Percentiles rank a stretch among this genome's conserved stretches.
These are phyloP conservation scores for Penicillium pulvis DNA, from an alignment of 495 filamentous ascomycete species.

Conservation along the genomic window DNA sequence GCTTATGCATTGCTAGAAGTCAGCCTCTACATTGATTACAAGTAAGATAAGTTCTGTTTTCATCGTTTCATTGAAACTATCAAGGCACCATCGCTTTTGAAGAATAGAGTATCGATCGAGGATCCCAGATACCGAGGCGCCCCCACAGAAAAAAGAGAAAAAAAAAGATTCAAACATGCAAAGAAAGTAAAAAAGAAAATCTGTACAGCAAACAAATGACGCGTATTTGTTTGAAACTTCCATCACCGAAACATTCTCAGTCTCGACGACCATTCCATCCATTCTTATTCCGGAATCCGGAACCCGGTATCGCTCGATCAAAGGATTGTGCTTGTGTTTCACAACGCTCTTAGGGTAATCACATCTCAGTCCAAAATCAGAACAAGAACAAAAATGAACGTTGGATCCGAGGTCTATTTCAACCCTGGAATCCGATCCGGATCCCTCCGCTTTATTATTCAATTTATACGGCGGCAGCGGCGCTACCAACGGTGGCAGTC, in stretches of 20 bases:
- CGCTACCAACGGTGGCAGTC: slow-evolving; percentile 35
- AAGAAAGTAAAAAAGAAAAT: slow-evolving; percentile 20
- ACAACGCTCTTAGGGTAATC: slow-evolving; percentile 14
- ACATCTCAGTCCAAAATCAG: slow-evolving; percentile 3
- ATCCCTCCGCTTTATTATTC: slow-evolving; percentile 6
- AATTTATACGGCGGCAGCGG: slow-evolving; percentile 34
- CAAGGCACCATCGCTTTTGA: slow-evolving; percentile 28
- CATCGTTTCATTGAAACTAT: slow-evolving; percentile 40
- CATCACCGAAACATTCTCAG: slow-evolving; percentile 13
- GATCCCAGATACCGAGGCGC: slow-evolving; percentile 35
- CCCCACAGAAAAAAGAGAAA: slow-evolving; percentile 26
- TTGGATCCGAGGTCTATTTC: slow-evolving; percentile 1
- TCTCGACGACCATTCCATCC: slow-evolving; percentile 1
- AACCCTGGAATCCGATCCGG: slow-evolving; percentile 1
- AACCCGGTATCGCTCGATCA: slow-evolving; percentile 19
- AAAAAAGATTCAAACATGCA: slow-evolving; percentile 19
- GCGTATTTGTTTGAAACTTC: slow-evolving; percentile 29
- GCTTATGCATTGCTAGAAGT: too few relatives aligned
- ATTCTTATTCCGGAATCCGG: slow-evolving; percentile 11
- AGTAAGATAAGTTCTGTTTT: slow-evolving; percentile 19
- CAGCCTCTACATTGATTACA: neutral
- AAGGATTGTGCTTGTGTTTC: slow-evolving; percentile 21
- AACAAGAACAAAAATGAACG: slow-evolving; percentile 15
- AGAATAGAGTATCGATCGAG: slow-evolving; percentile 31
- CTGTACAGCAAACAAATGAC: slow-evolving; percentile 37